A percentile compares a stretch with the other conserved stretches of the same genome.
Evolutionary conservation across 495 filamentous ascomycete species (phyloP).

Genomic region (Amorphotheca resinae): DNA sequence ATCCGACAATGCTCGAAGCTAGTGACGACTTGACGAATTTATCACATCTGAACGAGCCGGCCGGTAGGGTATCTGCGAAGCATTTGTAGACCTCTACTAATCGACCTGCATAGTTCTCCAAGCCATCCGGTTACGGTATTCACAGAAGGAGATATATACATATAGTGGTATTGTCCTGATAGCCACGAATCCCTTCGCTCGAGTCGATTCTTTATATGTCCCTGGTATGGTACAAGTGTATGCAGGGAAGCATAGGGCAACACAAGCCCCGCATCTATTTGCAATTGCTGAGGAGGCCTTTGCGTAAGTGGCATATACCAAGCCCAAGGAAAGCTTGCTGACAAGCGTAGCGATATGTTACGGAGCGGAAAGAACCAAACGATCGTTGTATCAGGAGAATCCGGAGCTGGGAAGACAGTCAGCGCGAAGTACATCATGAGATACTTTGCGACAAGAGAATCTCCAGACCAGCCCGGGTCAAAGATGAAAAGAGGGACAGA

Average conservation of each 20-base stretch:
- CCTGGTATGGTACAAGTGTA: conserved; percentile 99
- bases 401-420: conserved; percentile 96
- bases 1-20: conserved; percentile 94
- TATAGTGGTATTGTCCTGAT: conserved; percentile 99
- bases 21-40: conserved; percentile 97
- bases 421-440: conserved; percentile 99
- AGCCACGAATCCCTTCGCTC: conserved; percentile 94
- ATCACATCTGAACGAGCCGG: conserved; percentile 96
- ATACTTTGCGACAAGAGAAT: conserved; percentile 96
- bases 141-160: conserved; percentile 99
- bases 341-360: conserved; percentile 71
- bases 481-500: conserved; percentile 69
- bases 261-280: conserved; percentile 95
- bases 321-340: conserved; percentile 4
- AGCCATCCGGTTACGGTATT: conserved; percentile 94
- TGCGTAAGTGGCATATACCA: conserved; percentile 47
- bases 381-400: conserved; percentile 96
- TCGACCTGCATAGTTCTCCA: conserved; percentile 58
- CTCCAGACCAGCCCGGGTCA: conserved; percentile 74
- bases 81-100: conserved; percentile 4
- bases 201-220: conserved; percentile 96
- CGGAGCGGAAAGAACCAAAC: conserved; percentile 94
- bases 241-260: conserved; percentile 90
- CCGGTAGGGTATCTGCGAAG: conserved; percentile 49
- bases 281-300: conserved; percentile 99